Evolutionary conservation across 78 protist genomes (phyloP), one percentile per base, ranked within the genome.

Genomic region (Dictyostelium intermedium): DNA sequence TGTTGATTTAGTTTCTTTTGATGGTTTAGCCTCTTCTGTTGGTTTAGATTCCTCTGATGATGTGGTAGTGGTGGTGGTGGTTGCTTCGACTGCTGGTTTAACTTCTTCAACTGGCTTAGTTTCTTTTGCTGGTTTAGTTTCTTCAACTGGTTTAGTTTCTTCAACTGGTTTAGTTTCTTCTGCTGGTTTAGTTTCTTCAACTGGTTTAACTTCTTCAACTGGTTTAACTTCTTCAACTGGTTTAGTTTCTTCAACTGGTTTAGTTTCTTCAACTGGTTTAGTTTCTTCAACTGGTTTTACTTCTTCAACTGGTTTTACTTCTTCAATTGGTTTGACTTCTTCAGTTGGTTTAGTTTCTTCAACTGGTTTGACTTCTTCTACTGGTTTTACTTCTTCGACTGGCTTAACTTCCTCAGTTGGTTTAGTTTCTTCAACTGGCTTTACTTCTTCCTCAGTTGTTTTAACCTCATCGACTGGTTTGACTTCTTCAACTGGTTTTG

Each of bases 281-380:
- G 6, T 2, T 34, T 34, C 78, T 72, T 72, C 78, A 32, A 72
- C 43, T 30, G 37, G 1, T 27, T 23, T 66, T 20, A n/a, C 76
- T 69, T 69, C 76, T 2, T 9, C 76, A 27, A 23, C 76, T 69
- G 35, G 41, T 72, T 72, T 72, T 8, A 30, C 34, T 34, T 72
- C 79, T 72, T 72, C 79, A 72, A 32, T 11, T 72, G 79, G 79
- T 72, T 72, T 72, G 0, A 72, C 79, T 35, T 72, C 79, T 72
- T 76, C 82, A n/a, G 20, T 27, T 61, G 72, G 72, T 25, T 61
- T 61, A 0, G 27, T 13, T 39, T 76, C 56, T 76, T 74, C 81
- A 74, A 39, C n/a, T 37, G 81, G 25, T 74, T 74, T 37, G 1
- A 25, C 11, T 30, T 5, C 79, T 16, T 16, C 79, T 30, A 43